phyloP scores from a whole-genome alignment of 78 protist genomes.

The Speleostelium caveatum region DNA sequence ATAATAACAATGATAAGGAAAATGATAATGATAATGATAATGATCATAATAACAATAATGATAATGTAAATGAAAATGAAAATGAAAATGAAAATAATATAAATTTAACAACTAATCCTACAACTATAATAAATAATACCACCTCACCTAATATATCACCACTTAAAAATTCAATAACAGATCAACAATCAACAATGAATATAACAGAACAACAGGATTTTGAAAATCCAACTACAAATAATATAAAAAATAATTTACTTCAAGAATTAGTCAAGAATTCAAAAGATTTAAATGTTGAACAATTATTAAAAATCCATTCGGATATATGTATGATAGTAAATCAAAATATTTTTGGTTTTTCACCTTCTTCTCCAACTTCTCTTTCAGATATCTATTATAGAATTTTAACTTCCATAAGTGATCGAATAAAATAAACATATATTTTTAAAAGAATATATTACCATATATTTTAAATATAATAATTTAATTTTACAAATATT shows the following conservation, averaged over 20 bases:
- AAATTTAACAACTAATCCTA: neutral
- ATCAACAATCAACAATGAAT: neutral
- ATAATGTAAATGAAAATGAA: neutral
- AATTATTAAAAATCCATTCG: slow-evolving; percentile 9
- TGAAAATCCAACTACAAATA: neutral
- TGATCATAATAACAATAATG: neutral
- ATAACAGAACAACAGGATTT: too few relatives aligned
- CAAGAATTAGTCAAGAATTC: neutral
- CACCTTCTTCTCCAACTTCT: too few relatives aligned
- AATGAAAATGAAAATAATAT: neutral
- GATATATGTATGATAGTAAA: neutral
- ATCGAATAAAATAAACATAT: too few relatives aligned
- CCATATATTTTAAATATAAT: too few relatives aligned
- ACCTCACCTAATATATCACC: neutral
- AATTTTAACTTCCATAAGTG: too few relatives aligned
- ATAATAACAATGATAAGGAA: too few relatives aligned
- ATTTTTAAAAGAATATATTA: too few relatives aligned
- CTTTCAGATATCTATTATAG: too few relatives aligned
- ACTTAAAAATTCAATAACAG: neutral
- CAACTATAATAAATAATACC: neutral
- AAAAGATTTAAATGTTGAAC: slow-evolving; percentile 9
- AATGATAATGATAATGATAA: neutral
- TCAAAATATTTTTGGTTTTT: neutral
- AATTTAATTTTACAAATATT: too few relatives aligned
- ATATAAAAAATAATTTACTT: too few relatives aligned